These are phyloP conservation scores for Penicillium thymicola DNA, from an alignment of 2,329 filamentous ascomycete genomes.

Conservation along the genomic window DNA sequence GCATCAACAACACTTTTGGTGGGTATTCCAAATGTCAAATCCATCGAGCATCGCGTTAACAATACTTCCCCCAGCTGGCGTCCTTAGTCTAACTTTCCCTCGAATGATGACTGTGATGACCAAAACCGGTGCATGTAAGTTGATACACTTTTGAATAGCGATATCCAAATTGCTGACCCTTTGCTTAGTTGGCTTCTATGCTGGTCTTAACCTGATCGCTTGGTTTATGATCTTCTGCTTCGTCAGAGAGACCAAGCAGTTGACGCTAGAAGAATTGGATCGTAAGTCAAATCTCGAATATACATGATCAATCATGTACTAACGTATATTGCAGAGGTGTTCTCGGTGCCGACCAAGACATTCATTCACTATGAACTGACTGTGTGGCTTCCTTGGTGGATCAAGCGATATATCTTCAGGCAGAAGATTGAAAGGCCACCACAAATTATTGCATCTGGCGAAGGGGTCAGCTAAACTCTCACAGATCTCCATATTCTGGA, in stretches of 20 bases:
- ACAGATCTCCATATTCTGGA: neutral
- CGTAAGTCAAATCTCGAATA: slow-evolving; percentile 8
- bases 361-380: slow-evolving; percentile 56
- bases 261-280: slow-evolving; percentile 39
- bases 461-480: neutral
- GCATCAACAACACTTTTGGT: slow-evolving; percentile 30
- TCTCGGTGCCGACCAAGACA: slow-evolving; percentile 55
- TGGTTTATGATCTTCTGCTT: slow-evolving; percentile 63
- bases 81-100: slow-evolving; percentile 49
- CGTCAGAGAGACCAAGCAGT: slow-evolving; percentile 53
- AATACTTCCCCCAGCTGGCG: slow-evolving; percentile 34
- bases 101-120: slow-evolving; percentile 46
- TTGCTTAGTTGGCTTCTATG: slow-evolving; percentile 45
- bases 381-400: slow-evolving; percentile 58
- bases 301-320: neutral
- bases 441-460: slow-evolving; percentile 21
- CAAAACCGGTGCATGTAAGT: slow-evolving; percentile 55
- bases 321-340: slow-evolving; percentile 54
- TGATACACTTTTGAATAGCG: rapidly evolving
- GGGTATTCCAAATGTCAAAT: neutral
- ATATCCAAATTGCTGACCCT: neutral
- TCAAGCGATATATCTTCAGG: slow-evolving; percentile 55
- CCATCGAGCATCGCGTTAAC: slow-evolving; percentile 14
- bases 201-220: slow-evolving; percentile 57
- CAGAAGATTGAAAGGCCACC: slow-evolving; percentile 37